Evolutionary conservation across 345 rosid species (phyloP).

Genomic region (Lepidium aucheri): DNA sequence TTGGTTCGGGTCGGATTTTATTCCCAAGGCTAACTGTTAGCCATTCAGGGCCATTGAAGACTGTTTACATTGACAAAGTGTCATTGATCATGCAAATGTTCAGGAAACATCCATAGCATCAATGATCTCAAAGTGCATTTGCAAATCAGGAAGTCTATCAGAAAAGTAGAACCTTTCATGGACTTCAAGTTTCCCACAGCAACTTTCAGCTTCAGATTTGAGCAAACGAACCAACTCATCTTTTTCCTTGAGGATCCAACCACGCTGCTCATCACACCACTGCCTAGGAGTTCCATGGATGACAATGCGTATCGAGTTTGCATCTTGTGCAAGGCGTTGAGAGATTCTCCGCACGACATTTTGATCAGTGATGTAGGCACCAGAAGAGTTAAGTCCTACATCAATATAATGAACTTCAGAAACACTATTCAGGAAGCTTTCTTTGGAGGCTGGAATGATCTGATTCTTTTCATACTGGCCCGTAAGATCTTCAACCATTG

Average conservation of each 20-base stretch:
- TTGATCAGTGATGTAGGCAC: slow-evolving; percentile 62
- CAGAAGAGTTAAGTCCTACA: slow-evolving; percentile 66
- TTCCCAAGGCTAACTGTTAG: no score
- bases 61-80: not conserved
- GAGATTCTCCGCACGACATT: slow-evolving; percentile 42
- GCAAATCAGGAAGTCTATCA: slow-evolving; percentile 47
- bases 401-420: slow-evolving; percentile 67
- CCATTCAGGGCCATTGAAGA: no score
- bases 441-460: slow-evolving; percentile 43
- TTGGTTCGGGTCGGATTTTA: no score
- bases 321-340: slow-evolving; percentile 27
- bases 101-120: slow-evolving; percentile 58
- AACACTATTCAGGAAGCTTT: slow-evolving; percentile 50
- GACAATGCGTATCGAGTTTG: slow-evolving; percentile 33
- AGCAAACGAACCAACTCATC: slow-evolving; percentile 47
- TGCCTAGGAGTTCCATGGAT: slow-evolving; percentile 94
- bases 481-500: not conserved
- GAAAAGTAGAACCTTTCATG: slow-evolving; percentile 56
- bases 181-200: slow-evolving; percentile 43
- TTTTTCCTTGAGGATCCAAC: slow-evolving; percentile 55
- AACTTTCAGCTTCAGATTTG: slow-evolving; percentile 33
- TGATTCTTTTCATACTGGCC: slow-evolving; percentile 19
- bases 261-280: slow-evolving; percentile 61
- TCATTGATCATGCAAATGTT: not conserved
- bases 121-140: slow-evolving; percentile 82